Conservation (phyloP, 805 yeast species). For the Kluyveromyces wickerhamii region DNA sequence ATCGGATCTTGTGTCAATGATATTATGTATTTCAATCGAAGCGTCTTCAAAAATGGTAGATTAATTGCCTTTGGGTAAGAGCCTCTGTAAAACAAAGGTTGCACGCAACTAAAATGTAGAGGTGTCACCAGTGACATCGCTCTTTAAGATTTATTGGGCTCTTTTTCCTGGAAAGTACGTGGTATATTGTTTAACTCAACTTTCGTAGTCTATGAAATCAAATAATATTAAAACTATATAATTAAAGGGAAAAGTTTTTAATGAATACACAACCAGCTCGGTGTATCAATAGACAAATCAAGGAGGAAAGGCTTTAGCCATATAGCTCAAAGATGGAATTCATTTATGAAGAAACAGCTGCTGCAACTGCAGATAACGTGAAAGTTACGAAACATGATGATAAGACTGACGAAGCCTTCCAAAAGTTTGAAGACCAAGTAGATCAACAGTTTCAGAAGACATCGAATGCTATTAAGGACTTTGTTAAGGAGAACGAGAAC, state of each 20-base stretch:
- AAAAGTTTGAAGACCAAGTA: conserved; percentile 45
- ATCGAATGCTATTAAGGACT: conserved; percentile 11
- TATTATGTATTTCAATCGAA: conserved; percentile 62
- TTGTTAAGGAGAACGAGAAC: conserved; percentile 18
- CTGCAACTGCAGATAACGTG: conserved; percentile 13
- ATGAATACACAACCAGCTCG: no score
- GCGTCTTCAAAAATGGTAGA: conserved; percentile 54
- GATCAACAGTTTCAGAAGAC: conserved; percentile 28
- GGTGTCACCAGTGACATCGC: conserved; percentile 53
- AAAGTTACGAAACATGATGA: conserved; percentile 22
- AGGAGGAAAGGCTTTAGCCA: no score
- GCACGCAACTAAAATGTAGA: conserved; percentile 63
- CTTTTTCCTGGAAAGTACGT: conserved; percentile 9
- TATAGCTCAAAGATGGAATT: no score
- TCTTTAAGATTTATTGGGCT: background rate
- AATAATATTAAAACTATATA: no score
- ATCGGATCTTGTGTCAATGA: conserved; percentile 77
- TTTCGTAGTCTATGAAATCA: no score
- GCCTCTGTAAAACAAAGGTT: conserved; percentile 69
- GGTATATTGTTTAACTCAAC: no score
- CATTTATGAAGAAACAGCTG: conserved; percentile 24
- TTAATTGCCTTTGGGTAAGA: conserved; percentile 79
- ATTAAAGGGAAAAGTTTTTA: no score
- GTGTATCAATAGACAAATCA: no score
- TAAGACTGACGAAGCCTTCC: conserved; percentile 47